Percentiles rank a stretch among this genome's conserved stretches.
Conservation (phyloP, 2,329 filamentous ascomycete species). For the Colletotrichum liaoningense region DNA sequence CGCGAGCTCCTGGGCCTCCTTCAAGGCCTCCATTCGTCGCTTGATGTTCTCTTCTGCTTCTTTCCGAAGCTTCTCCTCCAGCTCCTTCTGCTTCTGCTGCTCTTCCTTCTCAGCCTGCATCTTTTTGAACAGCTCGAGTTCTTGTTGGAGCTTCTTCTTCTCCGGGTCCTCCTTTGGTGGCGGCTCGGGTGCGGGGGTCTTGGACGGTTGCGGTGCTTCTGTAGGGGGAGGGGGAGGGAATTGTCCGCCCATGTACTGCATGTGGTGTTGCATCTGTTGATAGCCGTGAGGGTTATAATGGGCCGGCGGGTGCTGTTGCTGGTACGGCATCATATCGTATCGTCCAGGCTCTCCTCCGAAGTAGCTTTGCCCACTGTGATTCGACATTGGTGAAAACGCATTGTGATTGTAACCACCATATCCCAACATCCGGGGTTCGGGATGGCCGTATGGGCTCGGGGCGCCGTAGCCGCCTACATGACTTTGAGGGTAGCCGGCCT, state of each 20-base stretch:
- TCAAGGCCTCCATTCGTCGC: conserved; percentile 54
- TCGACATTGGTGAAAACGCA: conserved; percentile 58
- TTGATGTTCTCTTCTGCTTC: conserved; percentile 59
- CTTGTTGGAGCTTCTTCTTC: conserved; percentile 70
- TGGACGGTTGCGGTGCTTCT: conserved; percentile 50
- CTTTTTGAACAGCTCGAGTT: conserved; percentile 63
- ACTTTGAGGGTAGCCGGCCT: conserved; percentile 57
- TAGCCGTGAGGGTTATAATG: conserved; percentile 46
- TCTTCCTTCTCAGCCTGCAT: conserved; percentile 59
- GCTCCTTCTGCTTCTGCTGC: conserved; percentile 55
- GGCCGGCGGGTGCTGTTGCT: conserved; percentile 43
- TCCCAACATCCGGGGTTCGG: conserved; percentile 58
- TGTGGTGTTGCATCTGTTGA: conserved; percentile 49
- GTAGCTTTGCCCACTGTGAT: conserved; percentile 51
- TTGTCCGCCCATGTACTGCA: conserved; percentile 51
- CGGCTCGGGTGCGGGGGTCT: conserved; percentile 52
- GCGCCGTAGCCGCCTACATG: conserved; percentile 57
- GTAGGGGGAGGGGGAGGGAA: conserved; percentile 55
- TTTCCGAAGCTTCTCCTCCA: conserved; percentile 57
- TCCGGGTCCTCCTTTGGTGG: conserved; percentile 64
- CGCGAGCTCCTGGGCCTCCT: conserved; percentile 57
- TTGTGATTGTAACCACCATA: conserved; percentile 54
- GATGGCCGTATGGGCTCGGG: conserved; percentile 44
- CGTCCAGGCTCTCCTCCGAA: conserved; percentile 53
- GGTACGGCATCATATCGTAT: conserved; percentile 65